Evolutionary conservation across 495 filamentous ascomycete species (phyloP), one percentile per base, ranked within the genome.

Genomic region (Xylaria flabelliformis): DNA sequence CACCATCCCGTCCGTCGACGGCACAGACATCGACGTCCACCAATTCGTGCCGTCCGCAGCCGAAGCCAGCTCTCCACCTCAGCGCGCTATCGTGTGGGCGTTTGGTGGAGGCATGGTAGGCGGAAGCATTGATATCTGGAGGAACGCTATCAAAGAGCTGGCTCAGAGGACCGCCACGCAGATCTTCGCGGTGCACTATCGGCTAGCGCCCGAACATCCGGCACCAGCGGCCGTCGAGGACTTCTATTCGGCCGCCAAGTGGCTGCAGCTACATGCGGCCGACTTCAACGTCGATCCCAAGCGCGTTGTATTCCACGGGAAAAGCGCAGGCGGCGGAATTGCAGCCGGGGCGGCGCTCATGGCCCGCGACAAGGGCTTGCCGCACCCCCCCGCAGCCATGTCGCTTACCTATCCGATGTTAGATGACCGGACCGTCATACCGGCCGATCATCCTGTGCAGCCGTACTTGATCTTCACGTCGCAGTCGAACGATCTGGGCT

Each of bases 351-450:
- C 75, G 2, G 78, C 78, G 1, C 76, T 85, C 8, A 64, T 76
- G 76, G 78, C 79, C 12, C 74, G 82, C 9, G 82, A 85, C 34
- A 72, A 74, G 15, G 71, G 73, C 32, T 24, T 80, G 10, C 51
- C 21, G 8, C 76, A 79, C 1, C 74, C 75, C n/a, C 41, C 83
- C 4, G 74, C 70, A 1, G 81, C 77, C 36, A 75, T 79, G 69
- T 44, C 81, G 9, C 73, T 85, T 7, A 46, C 77, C 4, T 83
- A 80, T 64, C 83, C 83, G 53, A 84, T 85, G 83, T 73, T 85
- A 24, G 84, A 85, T 46, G 83, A 85, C 69, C 70, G 81, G 26
- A 80, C 80, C 3, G 26, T 34, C 9, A 62, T 74, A 13, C 50
- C 67, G 1, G 70, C 69, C 10, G 76, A 78, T 6, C 63, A 78